Evolutionary conservation across 768 basidiomycete species (phyloP), one percentile per base, ranked within the genome.

Genomic region (Pulveroboletus sp.): DNA sequence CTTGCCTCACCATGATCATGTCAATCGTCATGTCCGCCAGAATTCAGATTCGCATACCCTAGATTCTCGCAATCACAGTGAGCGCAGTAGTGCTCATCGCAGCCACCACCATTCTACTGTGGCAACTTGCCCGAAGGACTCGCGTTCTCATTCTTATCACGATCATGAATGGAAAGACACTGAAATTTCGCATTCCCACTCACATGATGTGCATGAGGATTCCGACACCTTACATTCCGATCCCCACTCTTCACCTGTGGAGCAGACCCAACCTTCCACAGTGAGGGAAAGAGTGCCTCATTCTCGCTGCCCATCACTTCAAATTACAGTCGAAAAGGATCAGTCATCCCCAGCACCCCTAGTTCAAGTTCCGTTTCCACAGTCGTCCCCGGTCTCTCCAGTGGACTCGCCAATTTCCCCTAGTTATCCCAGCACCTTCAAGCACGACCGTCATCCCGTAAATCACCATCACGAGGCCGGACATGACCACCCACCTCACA

Each of bases 391-490:
- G 16, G 51, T 60, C 38, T 66, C 56, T 54, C 64, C 59, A 14
- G 51, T 60, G 19, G 62, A 65, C 41, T 81, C 83, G 1, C 86
- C 85, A 0, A 67, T 86, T 20, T 88, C 86, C 1, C 86, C 85
- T 0, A 79, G 56, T 51, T 86, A 88, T 64, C 65, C 65, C n/a
- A 69, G 63, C 44, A 75, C 72, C 41, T 75, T 80, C 47, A 74
- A 73, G 24, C 71, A 73, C 52, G 78, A 79, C 53, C 68, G 69
- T 17, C 78, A 79, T 60, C 71, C 67, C 35, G 60, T 52, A 20
- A 61, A 63, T 34, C 51, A 57, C 19, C 53, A 56, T 27, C 50
- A 54, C 34, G 48, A 58, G 40, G 31, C 37, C 48, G 56, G 51
- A 42, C 54, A 76, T 49, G 71, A 68, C n/a, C 65, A 76, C 51